Percentiles rank a stretch among this genome's conserved stretches.
Evolutionary conservation across 352 stramenopile species (phyloP).

Genomic region (Labyrinthula sp.): DNA sequence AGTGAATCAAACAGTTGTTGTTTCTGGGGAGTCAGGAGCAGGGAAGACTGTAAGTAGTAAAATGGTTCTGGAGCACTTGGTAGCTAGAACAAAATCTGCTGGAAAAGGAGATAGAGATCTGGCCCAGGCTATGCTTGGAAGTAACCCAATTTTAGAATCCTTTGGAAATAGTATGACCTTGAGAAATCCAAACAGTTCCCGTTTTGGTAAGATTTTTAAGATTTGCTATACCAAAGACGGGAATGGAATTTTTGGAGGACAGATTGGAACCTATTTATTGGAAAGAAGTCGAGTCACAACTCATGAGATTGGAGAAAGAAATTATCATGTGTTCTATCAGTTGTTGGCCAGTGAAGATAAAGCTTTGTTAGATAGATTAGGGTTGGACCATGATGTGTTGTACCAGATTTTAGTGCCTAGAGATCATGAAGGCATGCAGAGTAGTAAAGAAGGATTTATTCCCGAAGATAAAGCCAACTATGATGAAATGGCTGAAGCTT

Average conservation of each 20-base stretch:
- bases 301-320: no score
- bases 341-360: no score
- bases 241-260: conserved; percentile 47
- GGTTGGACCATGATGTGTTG: no score
- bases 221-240: conserved; percentile 58
- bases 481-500: no score
- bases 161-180: conserved; percentile 93
- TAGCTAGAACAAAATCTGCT: conserved; percentile 3
- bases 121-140: conserved; percentile 48
- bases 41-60: conserved; percentile 28
- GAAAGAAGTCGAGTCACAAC: no score
- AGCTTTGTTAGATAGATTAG: no score
- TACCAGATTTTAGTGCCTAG: no score
- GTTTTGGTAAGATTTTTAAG: conserved; percentile 92
- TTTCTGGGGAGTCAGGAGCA: conserved; percentile 27
- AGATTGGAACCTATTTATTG: conserved; percentile 25
- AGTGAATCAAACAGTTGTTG: conserved; percentile 20
- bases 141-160: conserved; percentile 89
- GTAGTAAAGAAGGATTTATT: no score
- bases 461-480: no score
- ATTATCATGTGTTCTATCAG: no score
- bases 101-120: conserved; percentile 20
- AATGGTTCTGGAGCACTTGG: conserved; percentile 20
- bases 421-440: no score
- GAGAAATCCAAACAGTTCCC: conserved; percentile 80